A percentile compares a stretch with the other conserved stretches of the same genome.
Evolutionary conservation across 495 filamentous ascomycete species (phyloP).

Genomic region (Neohortaea acidophila): DNA sequence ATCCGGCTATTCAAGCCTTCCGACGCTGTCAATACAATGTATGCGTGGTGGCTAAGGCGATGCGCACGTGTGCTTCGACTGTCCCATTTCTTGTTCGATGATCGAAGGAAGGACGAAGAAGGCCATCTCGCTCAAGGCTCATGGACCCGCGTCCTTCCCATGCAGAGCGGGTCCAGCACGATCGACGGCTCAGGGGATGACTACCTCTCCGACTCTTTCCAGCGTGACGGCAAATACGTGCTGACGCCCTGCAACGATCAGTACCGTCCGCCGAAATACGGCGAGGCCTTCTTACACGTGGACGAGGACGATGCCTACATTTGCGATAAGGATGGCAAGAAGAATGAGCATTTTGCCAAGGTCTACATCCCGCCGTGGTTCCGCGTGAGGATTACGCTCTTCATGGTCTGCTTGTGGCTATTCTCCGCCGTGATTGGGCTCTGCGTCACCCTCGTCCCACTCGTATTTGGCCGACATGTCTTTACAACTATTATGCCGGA

Average conservation of each 20-base stretch:
- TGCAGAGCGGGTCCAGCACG: constrained; percentile 31
- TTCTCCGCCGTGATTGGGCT: constrained; percentile 92
- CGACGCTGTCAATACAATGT: constrained; percentile 66
- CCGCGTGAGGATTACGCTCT: constrained; percentile 59
- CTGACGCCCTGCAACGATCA: constrained; percentile 83
- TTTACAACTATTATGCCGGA: constrained; percentile 52
- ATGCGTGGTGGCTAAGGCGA: constrained; percentile 88
- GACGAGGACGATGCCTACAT: constrained; percentile 47
- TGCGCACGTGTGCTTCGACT: constrained; percentile 70
- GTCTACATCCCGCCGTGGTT: constrained; percentile 88
- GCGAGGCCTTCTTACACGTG: constrained; percentile 63
- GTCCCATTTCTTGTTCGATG: constrained; percentile 84
- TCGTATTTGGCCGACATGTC: constrained; percentile 67
- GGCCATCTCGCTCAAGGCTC: constrained; percentile 43
- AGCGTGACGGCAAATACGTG: constrained; percentile 69
- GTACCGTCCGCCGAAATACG: constrained; percentile 79
- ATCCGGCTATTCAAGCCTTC: constrained; percentile 71
- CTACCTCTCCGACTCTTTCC: constrained; percentile 34
- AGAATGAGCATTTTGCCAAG: constrained; percentile 53
- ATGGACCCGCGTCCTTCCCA: constrained; percentile 37
- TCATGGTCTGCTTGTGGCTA: constrained; percentile 81
- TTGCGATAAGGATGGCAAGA: constrained; percentile 36
- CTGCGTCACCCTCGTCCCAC: constrained; percentile 65
- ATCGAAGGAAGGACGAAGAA: constrained; percentile 67
- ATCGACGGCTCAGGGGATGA: constrained; percentile 23